Conservation (phyloP, 306 rosid species). For the Argentina anserina region DNA sequence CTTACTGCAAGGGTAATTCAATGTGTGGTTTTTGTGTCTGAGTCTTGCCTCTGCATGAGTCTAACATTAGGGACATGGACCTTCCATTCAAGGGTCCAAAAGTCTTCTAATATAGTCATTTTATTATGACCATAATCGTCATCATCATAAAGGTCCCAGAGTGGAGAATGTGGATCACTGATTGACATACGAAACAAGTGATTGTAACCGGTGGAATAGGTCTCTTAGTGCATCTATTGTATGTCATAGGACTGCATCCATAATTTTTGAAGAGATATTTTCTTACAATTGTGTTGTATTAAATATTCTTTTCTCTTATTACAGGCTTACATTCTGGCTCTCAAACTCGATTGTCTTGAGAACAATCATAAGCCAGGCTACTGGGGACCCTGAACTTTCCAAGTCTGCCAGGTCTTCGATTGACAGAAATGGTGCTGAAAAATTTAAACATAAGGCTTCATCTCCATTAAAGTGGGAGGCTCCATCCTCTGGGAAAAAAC, state of each 20-base stretch:
- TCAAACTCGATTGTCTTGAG: slow-evolving; percentile 77
- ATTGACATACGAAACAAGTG: slow-evolving; percentile 15
- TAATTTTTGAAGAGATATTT: background rate
- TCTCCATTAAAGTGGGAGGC: slow-evolving; percentile 62
- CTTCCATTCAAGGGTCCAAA: background rate
- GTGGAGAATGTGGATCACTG: slow-evolving; percentile 7
- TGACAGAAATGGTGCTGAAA: slow-evolving; percentile 48
- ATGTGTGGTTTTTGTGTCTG: too few species aligned
- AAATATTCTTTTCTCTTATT: slow-evolving; percentile 25
- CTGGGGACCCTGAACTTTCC: slow-evolving; percentile 30
- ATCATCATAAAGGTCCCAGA: slow-evolving; percentile 10
- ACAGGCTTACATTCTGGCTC: slow-evolving; percentile 89
- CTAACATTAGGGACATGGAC: too few species aligned
- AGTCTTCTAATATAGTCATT: background rate
- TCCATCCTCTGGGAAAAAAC: slow-evolving; percentile 47
- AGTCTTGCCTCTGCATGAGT: too few species aligned
- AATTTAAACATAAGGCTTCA: slow-evolving; percentile 37
- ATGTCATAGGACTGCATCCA: slow-evolving; percentile 6
- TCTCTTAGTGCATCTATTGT: slow-evolving; percentile 28
- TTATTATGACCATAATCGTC: background rate
- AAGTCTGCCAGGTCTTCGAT: slow-evolving; percentile 34
- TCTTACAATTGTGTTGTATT: slow-evolving; percentile 4
- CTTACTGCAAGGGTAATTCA: too few species aligned
- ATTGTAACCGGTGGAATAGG: slow-evolving; percentile 15
- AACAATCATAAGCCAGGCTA: slow-evolving; percentile 62